Evolutionary conservation across 495 filamentous ascomycete species (phyloP).

Genomic region (Aspergillus cavernicola): DNA sequence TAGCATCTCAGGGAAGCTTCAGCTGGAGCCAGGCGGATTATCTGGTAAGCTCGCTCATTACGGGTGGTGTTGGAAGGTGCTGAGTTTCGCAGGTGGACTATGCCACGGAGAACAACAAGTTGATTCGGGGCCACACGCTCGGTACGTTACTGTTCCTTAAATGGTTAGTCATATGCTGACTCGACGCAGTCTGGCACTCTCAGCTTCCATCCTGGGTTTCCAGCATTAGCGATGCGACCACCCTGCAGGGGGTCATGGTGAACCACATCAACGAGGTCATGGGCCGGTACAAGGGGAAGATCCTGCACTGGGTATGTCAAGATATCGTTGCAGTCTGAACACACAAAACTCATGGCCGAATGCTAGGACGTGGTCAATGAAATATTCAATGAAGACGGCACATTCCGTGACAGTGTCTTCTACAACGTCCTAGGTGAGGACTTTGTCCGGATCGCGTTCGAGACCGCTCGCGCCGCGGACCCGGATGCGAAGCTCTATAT

Average conservation of each 20-base stretch:
- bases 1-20: conserved; percentile 37
- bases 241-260: conserved; percentile 38
- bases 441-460: conserved; percentile 58
- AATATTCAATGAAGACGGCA: conserved; percentile 63
- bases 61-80: background rate
- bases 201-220: conserved; percentile 51
- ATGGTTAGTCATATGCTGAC: background rate
- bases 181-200: conserved; percentile 44
- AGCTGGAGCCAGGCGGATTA: conserved; percentile 40
- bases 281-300: conserved; percentile 38
- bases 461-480: conserved; percentile 50
- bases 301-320: conserved; percentile 44
- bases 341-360: background rate
- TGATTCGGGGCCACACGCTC: conserved; percentile 50
- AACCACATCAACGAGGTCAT: conserved; percentile 26
- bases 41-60: conserved; percentile 22
- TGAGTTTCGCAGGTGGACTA: conserved; percentile 36
- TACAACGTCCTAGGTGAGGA: conserved; percentile 53
- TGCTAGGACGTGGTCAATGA: conserved; percentile 66
- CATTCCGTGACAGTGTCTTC: conserved; percentile 54
- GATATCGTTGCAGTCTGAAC: too few species aligned
- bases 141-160: conserved; percentile 16
- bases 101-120: conserved; percentile 41
- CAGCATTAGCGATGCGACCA: conserved; percentile 40
- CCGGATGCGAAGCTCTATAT: conserved; percentile 61